Percentiles rank a stretch among this genome's conserved stretches.
These are phyloP conservation scores for Fusarium tricinctum DNA, from an alignment of 2,329 filamentous ascomycete species.

Conservation along the genomic window DNA sequence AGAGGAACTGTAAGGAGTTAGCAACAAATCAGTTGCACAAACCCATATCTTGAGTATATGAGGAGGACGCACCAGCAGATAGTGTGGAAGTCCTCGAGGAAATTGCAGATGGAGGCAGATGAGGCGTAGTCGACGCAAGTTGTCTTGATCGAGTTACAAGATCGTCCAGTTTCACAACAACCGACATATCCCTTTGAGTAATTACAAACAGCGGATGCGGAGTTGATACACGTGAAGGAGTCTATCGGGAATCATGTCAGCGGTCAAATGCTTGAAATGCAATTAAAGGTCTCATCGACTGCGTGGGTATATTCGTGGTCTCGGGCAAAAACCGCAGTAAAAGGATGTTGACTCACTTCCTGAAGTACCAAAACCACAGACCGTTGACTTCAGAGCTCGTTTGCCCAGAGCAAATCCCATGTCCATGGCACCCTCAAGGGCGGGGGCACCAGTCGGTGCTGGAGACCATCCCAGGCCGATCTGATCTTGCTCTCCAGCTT, in stretches of 20 bases:
- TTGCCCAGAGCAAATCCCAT: constrained; percentile 50
- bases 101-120: constrained; percentile 46
- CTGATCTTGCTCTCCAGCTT: constrained; percentile 40
- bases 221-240: constrained; percentile 50
- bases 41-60: not conserved
- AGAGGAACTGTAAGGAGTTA: constrained; percentile 34
- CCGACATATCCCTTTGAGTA: constrained; percentile 49
- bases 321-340: not conserved
- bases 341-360: constrained; percentile 49
- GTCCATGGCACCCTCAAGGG: constrained; percentile 51
- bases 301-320: not conserved
- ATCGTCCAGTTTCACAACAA: constrained; percentile 51
- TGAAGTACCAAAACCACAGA: constrained; percentile 52
- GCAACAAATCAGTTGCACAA: not conserved
- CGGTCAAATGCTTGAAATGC: not conserved
- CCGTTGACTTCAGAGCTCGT: constrained; percentile 46
- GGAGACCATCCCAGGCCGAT: constrained; percentile 53
- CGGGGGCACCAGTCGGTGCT: constrained; percentile 51
- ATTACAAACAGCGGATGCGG: constrained; percentile 47
- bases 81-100: constrained; percentile 52
- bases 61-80: constrained; percentile 53
- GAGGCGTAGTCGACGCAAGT: constrained; percentile 51
- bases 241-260: constrained; percentile 36
- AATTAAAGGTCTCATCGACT: not conserved
- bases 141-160: constrained; percentile 53